phyloP scores from a whole-genome alignment of 345 rosid species.

The Eucalyptus cloeziana region DNA sequence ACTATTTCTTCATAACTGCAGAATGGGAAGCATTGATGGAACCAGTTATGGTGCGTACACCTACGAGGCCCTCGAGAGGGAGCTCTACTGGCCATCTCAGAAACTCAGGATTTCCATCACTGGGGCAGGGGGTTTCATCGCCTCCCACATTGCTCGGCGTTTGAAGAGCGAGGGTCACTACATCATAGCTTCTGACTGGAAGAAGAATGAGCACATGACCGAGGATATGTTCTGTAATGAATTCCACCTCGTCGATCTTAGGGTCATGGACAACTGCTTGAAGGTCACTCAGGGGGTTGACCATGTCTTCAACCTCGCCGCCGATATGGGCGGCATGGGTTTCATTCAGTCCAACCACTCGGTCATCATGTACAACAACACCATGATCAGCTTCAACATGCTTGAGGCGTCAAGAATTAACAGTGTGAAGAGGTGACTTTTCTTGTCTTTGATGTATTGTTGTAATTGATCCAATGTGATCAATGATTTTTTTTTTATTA shows the following conservation, averaged over 20 bases:
- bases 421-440: conserved; percentile 69
- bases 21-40: conserved; percentile 69
- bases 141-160: conserved; percentile 97
- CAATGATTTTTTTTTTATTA: background rate
- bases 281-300: conserved; percentile 66
- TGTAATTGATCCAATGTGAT: background rate
- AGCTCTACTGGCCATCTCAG: conserved; percentile 88
- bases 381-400: conserved; percentile 99
- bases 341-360: conserved; percentile 98
- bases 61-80: conserved; percentile 71
- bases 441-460: too few relatives aligned
- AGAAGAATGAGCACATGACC: conserved; percentile 99
- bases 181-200: conserved; percentile 98
- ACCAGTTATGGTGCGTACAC: conserved; percentile 68
- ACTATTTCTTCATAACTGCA: conserved; percentile 1
- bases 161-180: conserved; percentile 92
- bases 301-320: conserved; percentile 97
- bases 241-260: conserved; percentile 88
- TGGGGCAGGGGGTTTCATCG: conserved; percentile 95
- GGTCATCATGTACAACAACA: conserved; percentile 94
- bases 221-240: conserved; percentile 98
- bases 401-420: conserved; percentile 91
- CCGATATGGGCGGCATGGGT: conserved; percentile 99
- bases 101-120: conserved; percentile 78
- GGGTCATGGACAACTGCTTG: conserved; percentile 96